Base-by-base conservation (phyloP, 495 filamentous ascomycete genomes). In the Aspergillus asperescens region DNA sequence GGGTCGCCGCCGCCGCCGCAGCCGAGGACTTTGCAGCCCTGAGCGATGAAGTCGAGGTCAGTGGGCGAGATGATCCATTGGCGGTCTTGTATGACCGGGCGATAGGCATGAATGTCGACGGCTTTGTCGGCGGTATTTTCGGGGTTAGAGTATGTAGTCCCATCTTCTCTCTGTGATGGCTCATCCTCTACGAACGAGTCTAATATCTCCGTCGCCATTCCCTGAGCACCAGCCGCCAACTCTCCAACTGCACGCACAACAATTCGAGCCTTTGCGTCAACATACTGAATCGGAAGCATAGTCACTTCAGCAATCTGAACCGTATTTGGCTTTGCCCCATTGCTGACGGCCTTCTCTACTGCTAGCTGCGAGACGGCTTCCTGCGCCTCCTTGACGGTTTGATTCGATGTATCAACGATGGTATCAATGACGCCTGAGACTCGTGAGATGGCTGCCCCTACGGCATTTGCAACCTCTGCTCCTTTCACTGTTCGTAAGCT, bases 11-110 rank as follows among this genome's bases (percentile, higher is more conserved):
- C 81, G 7, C 64, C 64, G 7, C 80, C 82, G 1, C 77, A 80
- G 5, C 81, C 82, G 12, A 86, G 76, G 48, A 86, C 76, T 52
- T 81, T 80, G 56, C 79, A 80, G 1, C 82, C 82, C 19, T 71
- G 74, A 1, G 77, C 67, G 18, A 86, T 78, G 67, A 77, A 86
- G 10, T 61, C 34, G 5, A 84, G 68, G 61, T 86, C 82, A 0
- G 75, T 77, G 38, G 79, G 69, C 68, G 49, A 83, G 50, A 64
- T 77, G 69, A 81, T 80, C 83, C 34, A 77, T 62, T 29, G 39
- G 1, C 22, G 16, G 16, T 57, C 40, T 28, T 58, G 49, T 7
- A 63, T 41, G 7, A 52, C 5, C 6, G 62, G 62, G 3, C 51
- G 46, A 19, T 64, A 64, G 1, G 41, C 45, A 13, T 57, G 22